phyloP scores from a whole-genome alignment of 2,329 filamentous ascomycete genomes.

The Diaporthe amygdali region DNA sequence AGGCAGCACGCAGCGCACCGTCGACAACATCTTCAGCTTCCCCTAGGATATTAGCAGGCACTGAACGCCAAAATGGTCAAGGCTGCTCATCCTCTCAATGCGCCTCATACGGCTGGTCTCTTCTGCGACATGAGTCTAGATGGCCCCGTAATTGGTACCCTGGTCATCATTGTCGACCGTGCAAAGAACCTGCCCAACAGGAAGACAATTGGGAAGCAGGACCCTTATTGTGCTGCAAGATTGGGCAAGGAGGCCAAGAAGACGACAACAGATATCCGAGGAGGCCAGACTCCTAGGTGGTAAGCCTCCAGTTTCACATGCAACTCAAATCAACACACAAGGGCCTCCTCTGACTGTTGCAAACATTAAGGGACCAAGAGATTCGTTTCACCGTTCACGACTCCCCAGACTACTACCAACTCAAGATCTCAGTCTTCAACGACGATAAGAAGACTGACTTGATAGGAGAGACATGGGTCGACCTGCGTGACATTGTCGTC shows the following conservation, averaged over 20 bases:
- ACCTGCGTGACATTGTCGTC: constrained; percentile 80
- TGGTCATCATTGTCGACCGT: constrained; percentile 90
- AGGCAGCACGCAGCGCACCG: constrained; percentile 11
- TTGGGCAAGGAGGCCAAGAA: constrained; percentile 97
- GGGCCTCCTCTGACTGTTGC: not conserved
- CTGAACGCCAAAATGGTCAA: constrained; percentile 52
- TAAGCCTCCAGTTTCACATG: constrained; percentile 48
- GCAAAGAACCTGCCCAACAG: constrained; percentile 97
- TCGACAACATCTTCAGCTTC: not conserved
- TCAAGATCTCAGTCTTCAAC: constrained; percentile 96
- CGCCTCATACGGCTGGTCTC: constrained; percentile 86
- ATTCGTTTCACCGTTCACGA: constrained; percentile 96
- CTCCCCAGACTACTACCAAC: constrained; percentile 91
- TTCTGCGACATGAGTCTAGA: constrained; percentile 94
- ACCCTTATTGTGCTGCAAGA: constrained; percentile 93
- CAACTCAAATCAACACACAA: not conserved
- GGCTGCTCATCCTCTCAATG: constrained; percentile 58
- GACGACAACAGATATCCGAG: constrained; percentile 90
- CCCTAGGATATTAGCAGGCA: not conserved
- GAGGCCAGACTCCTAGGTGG: constrained; percentile 96
- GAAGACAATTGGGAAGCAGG: constrained; percentile 98
- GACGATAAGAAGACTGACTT: constrained; percentile 98
- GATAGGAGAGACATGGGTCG: constrained; percentile 93
- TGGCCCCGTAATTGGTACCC: constrained; percentile 89
- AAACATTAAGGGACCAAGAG: constrained; percentile 83